These are phyloP conservation scores for Medicago arabica DNA, from an alignment of 306 rosid genomes.

Conservation along the genomic window DNA sequence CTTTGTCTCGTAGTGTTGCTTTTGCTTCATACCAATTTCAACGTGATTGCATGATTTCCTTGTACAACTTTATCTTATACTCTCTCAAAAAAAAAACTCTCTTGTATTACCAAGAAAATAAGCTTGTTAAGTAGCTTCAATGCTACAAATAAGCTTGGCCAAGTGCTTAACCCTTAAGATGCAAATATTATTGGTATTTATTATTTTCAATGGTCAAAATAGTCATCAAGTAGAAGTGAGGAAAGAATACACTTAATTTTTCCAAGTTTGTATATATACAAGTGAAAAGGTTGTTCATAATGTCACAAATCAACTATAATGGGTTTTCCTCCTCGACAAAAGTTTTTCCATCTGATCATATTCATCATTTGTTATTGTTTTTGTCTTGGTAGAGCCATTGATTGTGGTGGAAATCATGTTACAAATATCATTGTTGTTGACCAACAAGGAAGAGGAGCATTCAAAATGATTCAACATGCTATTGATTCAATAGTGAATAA, in stretches of 20 bases:
- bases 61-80: too few relatives aligned
- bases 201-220: too few relatives aligned
- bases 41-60: too few relatives aligned
- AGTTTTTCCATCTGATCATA: not conserved
- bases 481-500: constrained; percentile 13
- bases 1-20: too few relatives aligned
- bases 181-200: too few relatives aligned
- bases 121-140: too few relatives aligned
- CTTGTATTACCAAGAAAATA: too few relatives aligned
- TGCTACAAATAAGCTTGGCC: too few relatives aligned
- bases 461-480: constrained; percentile 1
- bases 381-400: not conserved
- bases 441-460: not conserved
- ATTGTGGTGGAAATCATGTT: constrained; percentile 26
- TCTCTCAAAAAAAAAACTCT: too few relatives aligned
- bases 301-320: not conserved
- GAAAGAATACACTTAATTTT: not conserved
- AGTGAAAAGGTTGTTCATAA: not conserved
- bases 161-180: too few relatives aligned
- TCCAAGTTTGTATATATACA: not conserved
- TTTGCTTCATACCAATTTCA: too few relatives aligned
- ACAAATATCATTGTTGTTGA: constrained; percentile 12
- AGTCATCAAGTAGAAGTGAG: not conserved
- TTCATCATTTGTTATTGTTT: not conserved
- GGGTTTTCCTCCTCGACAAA: not conserved